Evolutionary conservation across 768 basidiomycete species (phyloP).

Genomic region (Daedaleopsis sinensis): DNA sequence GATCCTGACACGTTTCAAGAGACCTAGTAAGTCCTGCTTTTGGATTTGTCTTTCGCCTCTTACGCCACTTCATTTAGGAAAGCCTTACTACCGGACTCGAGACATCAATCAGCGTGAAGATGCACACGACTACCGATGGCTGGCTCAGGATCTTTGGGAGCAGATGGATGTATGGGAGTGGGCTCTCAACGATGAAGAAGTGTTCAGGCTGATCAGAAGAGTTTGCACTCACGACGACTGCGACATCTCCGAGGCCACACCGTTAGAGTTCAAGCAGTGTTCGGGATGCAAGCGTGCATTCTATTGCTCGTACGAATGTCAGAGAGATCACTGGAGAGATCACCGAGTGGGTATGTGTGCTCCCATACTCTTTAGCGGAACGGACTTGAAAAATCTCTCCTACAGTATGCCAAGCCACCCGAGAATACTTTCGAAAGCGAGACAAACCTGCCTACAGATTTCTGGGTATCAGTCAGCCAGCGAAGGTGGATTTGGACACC

Average conservation of each 20-base stretch:
- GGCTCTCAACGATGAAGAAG: conserved; percentile 37
- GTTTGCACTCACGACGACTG: conserved; percentile 36
- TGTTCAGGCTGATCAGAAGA: conserved; percentile 34
- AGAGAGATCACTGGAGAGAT: conserved; percentile 31
- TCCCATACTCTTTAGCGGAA: too few species aligned
- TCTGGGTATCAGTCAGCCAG: too few species aligned
- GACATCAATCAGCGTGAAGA: conserved; percentile 41
- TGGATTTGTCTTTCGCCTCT: background rate
- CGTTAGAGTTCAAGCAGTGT: conserved; percentile 44
- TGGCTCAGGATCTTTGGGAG: conserved; percentile 47
- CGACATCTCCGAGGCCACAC: conserved; percentile 31
- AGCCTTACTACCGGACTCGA: conserved; percentile 30
- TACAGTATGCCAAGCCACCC: too few species aligned
- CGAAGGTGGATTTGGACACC: too few species aligned
- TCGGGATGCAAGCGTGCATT: conserved; percentile 34
- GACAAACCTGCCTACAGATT: too few species aligned
- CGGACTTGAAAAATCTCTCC: too few species aligned
- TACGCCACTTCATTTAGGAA: conserved; percentile 21
- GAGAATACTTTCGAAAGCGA: too few species aligned
- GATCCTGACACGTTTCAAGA: conserved; percentile 38
- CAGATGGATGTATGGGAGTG: conserved; percentile 43
- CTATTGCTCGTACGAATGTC: conserved; percentile 33
- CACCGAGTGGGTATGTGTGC: conserved; percentile 26
- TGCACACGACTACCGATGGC: conserved; percentile 48
- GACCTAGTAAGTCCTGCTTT: conserved; percentile 35